Conservation (phyloP, 2,329 filamentous ascomycete species). For the Tolypocladium tundrense region DNA sequence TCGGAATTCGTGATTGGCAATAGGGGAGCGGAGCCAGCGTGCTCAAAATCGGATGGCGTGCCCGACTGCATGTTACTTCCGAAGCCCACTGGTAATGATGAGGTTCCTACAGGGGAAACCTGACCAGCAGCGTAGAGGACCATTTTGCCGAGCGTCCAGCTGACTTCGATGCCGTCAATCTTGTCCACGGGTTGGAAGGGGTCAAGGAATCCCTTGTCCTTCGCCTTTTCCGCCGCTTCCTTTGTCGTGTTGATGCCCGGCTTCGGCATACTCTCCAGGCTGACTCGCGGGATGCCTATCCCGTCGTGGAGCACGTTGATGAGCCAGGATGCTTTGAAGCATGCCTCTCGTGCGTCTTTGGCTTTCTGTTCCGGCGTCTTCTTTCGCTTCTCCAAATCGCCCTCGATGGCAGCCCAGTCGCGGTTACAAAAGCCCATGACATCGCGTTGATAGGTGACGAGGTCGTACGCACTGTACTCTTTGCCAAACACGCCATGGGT, state of each 20-base stretch:
- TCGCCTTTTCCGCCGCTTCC: conserved; percentile 54
- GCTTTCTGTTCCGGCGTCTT: conserved; percentile 70
- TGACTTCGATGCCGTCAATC: conserved; percentile 83
- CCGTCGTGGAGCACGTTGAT: conserved; percentile 95
- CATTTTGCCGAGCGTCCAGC: conserved; percentile 96
- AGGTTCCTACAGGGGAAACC: conserved; percentile 50
- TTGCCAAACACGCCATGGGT: conserved; percentile 88
- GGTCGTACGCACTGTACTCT: conserved; percentile 75
- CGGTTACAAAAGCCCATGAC: conserved; percentile 79
- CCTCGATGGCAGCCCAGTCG: conserved; percentile 68
- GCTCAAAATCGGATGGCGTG: conserved; percentile 71
- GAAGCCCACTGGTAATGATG: conserved; percentile 71
- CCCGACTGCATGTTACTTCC: conserved; percentile 65
- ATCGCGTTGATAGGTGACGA: conserved; percentile 75
- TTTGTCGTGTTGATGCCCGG: conserved; percentile 61
- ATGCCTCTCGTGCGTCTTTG: conserved; percentile 73
- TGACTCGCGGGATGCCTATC: conserved; percentile 82
- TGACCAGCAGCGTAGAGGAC: conserved; percentile 89
- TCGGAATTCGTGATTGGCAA: conserved; percentile 11
- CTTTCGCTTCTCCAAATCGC: conserved; percentile 52
- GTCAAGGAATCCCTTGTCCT: conserved; percentile 66
- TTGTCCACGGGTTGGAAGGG: conserved; percentile 91
- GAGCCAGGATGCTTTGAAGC: conserved; percentile 97
- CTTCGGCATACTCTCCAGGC: conserved; percentile 52
- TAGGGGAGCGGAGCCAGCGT: conserved; percentile 51